Conservation (phyloP, 768 basidiomycete genomes). For the Tephrocybe sp. region DNA sequence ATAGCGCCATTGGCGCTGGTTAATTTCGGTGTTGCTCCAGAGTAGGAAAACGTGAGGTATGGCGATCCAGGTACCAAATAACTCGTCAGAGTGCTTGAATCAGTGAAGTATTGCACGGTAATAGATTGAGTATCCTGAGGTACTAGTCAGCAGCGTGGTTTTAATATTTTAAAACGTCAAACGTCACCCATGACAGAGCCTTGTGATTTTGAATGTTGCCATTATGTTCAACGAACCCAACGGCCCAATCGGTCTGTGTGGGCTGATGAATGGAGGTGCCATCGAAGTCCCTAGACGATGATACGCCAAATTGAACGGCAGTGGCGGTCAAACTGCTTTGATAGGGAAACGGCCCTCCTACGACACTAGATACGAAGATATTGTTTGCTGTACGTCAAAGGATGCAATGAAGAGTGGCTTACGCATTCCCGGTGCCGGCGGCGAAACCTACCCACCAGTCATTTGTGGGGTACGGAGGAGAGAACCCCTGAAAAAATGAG, state of each 20-base stretch:
- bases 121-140: constrained; percentile 32
- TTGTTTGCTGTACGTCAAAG: not conserved
- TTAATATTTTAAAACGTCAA: not conserved
- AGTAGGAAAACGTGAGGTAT: constrained; percentile 32
- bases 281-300: constrained; percentile 28
- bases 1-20: constrained; percentile 30
- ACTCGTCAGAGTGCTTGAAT: constrained; percentile 29
- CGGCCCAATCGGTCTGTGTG: constrained; percentile 31
- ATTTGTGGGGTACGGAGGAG: constrained; percentile 33
- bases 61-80: constrained; percentile 33
- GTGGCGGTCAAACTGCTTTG: constrained; percentile 25
- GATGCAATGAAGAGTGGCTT: constrained; percentile 6
- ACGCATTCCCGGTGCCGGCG: constrained; percentile 24
- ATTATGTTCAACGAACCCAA: constrained; percentile 29
- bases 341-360: constrained; percentile 33
- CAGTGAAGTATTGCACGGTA: constrained; percentile 34
- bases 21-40: constrained; percentile 29
- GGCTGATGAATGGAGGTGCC: constrained; percentile 32
- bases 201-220: constrained; percentile 31
- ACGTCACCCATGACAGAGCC: constrained; percentile 32
- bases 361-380: constrained; percentile 20
- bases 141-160: not conserved
- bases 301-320: constrained; percentile 30
- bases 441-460: constrained; percentile 36
- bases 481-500: constrained; percentile 32